Evolutionary conservation across 208 protist species (phyloP), one percentile per base, ranked within the genome.

Genomic region (Trypanosoma theileri): DNA sequence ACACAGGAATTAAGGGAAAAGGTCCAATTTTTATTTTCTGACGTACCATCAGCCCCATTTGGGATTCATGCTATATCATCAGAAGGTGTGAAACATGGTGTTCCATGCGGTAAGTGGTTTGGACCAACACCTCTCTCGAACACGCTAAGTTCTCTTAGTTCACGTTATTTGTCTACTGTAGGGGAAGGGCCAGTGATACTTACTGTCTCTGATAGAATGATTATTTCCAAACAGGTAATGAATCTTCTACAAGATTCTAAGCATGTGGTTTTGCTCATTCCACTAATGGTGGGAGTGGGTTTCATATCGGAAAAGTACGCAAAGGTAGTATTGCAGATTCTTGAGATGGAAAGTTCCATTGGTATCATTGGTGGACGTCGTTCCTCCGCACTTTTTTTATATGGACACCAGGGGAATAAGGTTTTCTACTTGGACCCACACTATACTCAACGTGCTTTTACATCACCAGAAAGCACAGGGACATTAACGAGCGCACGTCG

Each of bases 381-480:
- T 16, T 45, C 65, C 28, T 80, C 78, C 0, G 84, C 86, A 21
- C 60, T 81, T 16, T 92, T 83, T 63, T 74, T 90, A 42, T 82
- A 80, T 50, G 89, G 89, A 12, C 72, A 84, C 63, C 89, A 95
- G 53, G 74, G 69, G 16, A 45, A 65, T 6, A 72, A 66, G 16
- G 62, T 95, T 8, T 77, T 92, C 42, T 86, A 75, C 69, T 45
- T 89, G 10, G 86, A 95, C 66, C 89, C 89, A 17, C 89, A 95
- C 61, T 90, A 81, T 66, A 64, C 89, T 0, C 81, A 95, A 66
- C 66, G 53, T 1, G 89, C 86, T 4, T 91, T 86, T 52, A 76
- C 58, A 4, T 80, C 69, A 28, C 45, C 73, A 41, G 79, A 73
- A 45, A 79, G 55, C 9, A 22, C 28, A n/a, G 79, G 81, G 17